Evolutionary conservation across 2,329 filamentous ascomycete genomes (phyloP), one percentile per base, ranked within the genome.

Genomic region (Scytalidium sp.): DNA sequence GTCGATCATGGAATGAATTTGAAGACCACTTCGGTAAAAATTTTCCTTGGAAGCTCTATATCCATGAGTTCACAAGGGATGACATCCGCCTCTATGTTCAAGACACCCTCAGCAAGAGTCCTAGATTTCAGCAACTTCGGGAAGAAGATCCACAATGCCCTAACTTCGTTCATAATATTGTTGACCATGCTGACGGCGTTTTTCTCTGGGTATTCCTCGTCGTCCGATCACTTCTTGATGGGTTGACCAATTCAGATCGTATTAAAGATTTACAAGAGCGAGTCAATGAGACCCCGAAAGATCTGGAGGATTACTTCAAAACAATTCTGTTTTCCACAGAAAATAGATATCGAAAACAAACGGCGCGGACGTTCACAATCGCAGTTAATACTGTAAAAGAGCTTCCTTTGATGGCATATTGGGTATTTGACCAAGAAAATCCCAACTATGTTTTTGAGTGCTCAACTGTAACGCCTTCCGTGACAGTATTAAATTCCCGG

Each of bases 21-120:
- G 51, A 59, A 17, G 57, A 65, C 17, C 46, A 49, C 0, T 63
- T 67, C 22, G 56, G 55, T n/a, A 7, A 45, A 4, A 43, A 58
- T 13, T 23, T 42, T 15, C 48, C 47, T 3, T 50, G 48, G 3
- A 53, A 55, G 17, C 46, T 67, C 4, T 48, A 50, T 15, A 45
- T 63, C 2, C 61, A 51, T 8, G 45, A 51, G 2, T 29, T 51
- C 3, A 48, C 49, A 6, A 32, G 41, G 21, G 20, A 22, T 5
- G 49, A 51, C 9, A 51, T 51, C 22, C 4, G 15, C 5, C n/a
- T 20, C 15, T 51, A 47, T 39, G 45, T 82, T 85, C 32, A 96
- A 73, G 3, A 99, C 88, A n/a, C 99, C 77, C 70, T 89, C 91
- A 1, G 95, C 94, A 8, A 99, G 69, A 8, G 92, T 91, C 59